phyloP scores from a whole-genome alignment of 106 monocot genomes.

The Gastrodia elata region DNA sequence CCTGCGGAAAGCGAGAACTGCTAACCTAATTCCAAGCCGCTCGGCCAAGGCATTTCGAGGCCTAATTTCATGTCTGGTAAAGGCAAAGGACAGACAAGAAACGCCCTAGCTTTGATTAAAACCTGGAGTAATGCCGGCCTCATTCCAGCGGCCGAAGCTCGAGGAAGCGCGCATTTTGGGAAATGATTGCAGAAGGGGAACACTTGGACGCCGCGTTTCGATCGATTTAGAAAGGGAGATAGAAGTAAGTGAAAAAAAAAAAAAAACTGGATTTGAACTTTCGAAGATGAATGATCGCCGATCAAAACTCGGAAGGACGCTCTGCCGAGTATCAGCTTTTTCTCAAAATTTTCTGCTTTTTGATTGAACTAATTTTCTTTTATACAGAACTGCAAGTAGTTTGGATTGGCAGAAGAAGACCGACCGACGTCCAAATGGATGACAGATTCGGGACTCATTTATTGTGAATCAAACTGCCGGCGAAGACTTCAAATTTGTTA shows the following conservation, averaged over 20 bases:
- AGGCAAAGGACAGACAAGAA: background rate
- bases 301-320: background rate
- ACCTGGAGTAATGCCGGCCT: background rate
- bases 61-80: slow-evolving; percentile 1
- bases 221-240: background rate
- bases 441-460: background rate
- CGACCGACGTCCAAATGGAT: background rate
- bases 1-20: slow-evolving; percentile 2
- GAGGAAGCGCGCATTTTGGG: background rate
- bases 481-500: background rate
- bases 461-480: background rate
- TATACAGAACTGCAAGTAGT: background rate
- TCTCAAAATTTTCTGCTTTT: background rate
- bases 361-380: background rate
- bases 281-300: slow-evolving; percentile 1
- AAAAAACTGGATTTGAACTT: slow-evolving; percentile 10
- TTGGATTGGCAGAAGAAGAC: background rate
- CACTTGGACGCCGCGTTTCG: background rate
- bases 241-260: background rate
- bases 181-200: background rate
- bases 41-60: background rate
- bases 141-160: background rate
- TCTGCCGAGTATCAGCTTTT: background rate
- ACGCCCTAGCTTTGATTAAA: slow-evolving; percentile 15
- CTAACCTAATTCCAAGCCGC: background rate